Evolutionary conservation across 805 yeast genomes (phyloP).

Genomic region (Sugiyamaella floridensis): DNA sequence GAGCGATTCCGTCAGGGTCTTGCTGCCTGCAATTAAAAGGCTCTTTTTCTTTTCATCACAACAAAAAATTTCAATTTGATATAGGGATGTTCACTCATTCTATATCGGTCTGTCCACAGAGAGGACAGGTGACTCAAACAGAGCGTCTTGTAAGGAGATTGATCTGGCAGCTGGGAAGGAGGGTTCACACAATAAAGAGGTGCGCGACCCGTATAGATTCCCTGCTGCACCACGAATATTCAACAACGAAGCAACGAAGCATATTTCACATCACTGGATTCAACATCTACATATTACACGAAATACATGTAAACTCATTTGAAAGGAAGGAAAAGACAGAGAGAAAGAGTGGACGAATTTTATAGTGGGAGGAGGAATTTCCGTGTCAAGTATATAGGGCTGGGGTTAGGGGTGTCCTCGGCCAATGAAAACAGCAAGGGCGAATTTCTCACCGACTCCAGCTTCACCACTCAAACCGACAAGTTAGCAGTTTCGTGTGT

Average conservation of each 20-base stretch:
- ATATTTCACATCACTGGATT: neutral
- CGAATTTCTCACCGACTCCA: neutral
- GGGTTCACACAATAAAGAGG: neutral
- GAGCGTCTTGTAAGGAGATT: conserved; percentile 9
- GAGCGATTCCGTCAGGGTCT: conserved; percentile 1
- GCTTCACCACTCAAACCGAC: neutral
- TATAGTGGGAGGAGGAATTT: neutral
- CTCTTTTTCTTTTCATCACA: no score
- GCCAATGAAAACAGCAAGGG: neutral
- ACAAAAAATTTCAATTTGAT: neutral
- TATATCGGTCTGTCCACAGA: conserved; percentile 16
- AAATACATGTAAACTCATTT: neutral
- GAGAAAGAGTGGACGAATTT: neutral
- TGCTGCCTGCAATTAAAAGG: neutral
- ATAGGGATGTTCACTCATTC: conserved; percentile 14
- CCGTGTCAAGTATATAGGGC: neutral
- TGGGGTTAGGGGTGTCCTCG: neutral
- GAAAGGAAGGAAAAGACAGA: no score
- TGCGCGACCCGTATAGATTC: neutral
- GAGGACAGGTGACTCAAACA: conserved; percentile 20
- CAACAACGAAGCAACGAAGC: conserved; percentile 1
- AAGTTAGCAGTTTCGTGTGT: conserved; percentile 1
- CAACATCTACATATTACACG: conserved; percentile 3
- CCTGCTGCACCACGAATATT: neutral
- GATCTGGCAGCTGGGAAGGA: conserved; percentile 6